Evolutionary conservation across 805 yeast genomes (phyloP).

Genomic region (Lachancea thermotolerans): DNA sequence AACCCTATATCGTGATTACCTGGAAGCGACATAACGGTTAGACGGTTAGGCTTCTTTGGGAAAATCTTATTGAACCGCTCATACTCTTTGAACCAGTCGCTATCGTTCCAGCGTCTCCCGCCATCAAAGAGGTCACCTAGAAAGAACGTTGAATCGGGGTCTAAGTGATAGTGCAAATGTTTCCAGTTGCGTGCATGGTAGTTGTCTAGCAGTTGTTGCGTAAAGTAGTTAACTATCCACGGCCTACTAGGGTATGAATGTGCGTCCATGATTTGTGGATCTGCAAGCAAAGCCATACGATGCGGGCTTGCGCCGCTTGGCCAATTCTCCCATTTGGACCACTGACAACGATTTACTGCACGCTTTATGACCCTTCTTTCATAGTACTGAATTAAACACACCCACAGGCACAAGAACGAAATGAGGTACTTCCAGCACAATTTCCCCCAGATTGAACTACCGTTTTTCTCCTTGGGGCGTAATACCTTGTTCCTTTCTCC

Average conservation of each 20-base stretch:
- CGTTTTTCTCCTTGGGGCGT: conserved; percentile 9
- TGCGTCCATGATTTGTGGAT: conserved; percentile 89
- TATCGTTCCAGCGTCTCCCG: conserved; percentile 78
- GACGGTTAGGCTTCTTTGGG: conserved; percentile 44
- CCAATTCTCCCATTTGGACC: conserved; percentile 69
- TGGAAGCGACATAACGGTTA: conserved; percentile 47
- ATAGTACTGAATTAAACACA: conserved; percentile 40
- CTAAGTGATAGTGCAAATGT: conserved; percentile 46
- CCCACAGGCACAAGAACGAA: conserved; percentile 35
- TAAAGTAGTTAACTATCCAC: conserved; percentile 41
- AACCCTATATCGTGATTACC: conserved; percentile 98
- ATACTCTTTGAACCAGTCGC: conserved; percentile 65
- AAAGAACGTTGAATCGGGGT: conserved; percentile 72
- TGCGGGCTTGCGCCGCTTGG: conserved; percentile 34
- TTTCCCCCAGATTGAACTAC: not conserved
- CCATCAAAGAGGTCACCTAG: conserved; percentile 94
- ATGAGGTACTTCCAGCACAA: conserved; percentile 25
- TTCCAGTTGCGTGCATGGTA: conserved; percentile 74
- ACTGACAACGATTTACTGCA: conserved; percentile 44
- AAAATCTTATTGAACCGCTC: conserved; percentile 62
- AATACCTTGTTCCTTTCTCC: not conserved
- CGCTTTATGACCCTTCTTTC: conserved; percentile 46
- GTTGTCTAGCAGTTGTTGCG: conserved; percentile 62
- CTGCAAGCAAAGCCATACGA: conserved; percentile 66
- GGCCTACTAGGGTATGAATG: conserved; percentile 78